Percentiles rank a stretch among this genome's conserved stretches.
Conservation (phyloP, 2,329 filamentous ascomycete species). For the Fusarium sp. region DNA sequence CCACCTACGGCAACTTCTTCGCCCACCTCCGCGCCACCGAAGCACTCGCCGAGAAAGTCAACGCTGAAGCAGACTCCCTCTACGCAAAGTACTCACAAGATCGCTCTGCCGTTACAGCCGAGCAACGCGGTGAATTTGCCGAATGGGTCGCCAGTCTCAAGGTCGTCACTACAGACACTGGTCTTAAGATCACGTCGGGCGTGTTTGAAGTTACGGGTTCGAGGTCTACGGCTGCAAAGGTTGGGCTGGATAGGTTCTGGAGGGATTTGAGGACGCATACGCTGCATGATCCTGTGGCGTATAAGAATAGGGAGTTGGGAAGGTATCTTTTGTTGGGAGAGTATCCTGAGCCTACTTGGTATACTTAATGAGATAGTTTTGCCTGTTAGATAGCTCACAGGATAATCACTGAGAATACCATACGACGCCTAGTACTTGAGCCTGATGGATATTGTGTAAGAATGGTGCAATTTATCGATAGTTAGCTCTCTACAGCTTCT, state of each 20-base stretch:
- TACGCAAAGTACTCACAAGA: conserved; percentile 52
- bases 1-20: conserved; percentile 71
- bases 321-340: conserved; percentile 65
- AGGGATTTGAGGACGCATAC: conserved; percentile 72
- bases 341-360: conserved; percentile 53
- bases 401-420: background rate
- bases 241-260: conserved; percentile 72
- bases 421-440: rapidly evolving
- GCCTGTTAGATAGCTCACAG: rapidly evolving
- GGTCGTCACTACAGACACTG: conserved; percentile 59
- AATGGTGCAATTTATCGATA: no score
- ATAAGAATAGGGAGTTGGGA: conserved; percentile 71
- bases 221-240: conserved; percentile 64
- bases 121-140: conserved; percentile 66
- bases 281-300: conserved; percentile 73
- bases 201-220: conserved; percentile 63
- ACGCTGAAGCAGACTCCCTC: conserved; percentile 56
- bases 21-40: conserved; percentile 69
- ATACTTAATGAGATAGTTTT: background rate
- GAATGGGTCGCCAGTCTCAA: conserved; percentile 58
- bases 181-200: conserved; percentile 60
- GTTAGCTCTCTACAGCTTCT: rapidly evolving
- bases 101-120: conserved; percentile 56
- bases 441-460: rapidly evolving
- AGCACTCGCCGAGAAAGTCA: conserved; percentile 66